Evolutionary conservation across 1,139 yeast genomes (phyloP), one percentile per base, ranked within the genome.

Genomic region (Ogataea hybrid): DNA sequence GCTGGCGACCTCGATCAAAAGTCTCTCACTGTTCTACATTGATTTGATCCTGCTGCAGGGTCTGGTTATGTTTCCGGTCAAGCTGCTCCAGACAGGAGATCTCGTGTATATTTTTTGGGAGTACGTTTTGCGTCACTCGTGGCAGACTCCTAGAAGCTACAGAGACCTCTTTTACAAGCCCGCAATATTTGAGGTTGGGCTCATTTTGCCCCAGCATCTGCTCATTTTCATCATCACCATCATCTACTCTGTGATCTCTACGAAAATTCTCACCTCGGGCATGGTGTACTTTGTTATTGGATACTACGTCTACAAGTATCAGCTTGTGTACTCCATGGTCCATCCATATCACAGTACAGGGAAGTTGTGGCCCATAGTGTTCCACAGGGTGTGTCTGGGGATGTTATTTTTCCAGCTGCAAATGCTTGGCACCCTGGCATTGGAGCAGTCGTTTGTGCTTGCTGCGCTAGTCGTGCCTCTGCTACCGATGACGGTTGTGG

Each of bases 41-140:
- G 94, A 87, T 61, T 71, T 87, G 61, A 86, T 87, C 42, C 72
- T 87, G 20, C 71, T 87, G 31, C 96, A 87, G 61, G 96, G 95
- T 0, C 63, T 87, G 30, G 95, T 92, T 1, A 83, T 88, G 75
- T 83, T 84, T 58, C 96, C 96, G 1, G 79, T 85, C 49, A 77
- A 86, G 43, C 64, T 87, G 28, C 65, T 88, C 35, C 73, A 81
- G 54, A 64, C 80, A 28, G 71, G 77, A 32, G 73, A 72, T 44
- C 61, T 75, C 37, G 64, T 68, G 36, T 63, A 73, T 22, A 54
- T 77, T 36, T 61, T 65, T 48, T 73, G 70, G 56, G 68, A 72
- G 28, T 61, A 69, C 49, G 64, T 71, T 42, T 62, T 69, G 56
- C 69, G 76, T 42, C 68, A 67, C 28, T 41, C 45, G 14, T 50